phyloP scores from a whole-genome alignment of 768 basidiomycete genomes.

The Boletus sensibilis region DNA sequence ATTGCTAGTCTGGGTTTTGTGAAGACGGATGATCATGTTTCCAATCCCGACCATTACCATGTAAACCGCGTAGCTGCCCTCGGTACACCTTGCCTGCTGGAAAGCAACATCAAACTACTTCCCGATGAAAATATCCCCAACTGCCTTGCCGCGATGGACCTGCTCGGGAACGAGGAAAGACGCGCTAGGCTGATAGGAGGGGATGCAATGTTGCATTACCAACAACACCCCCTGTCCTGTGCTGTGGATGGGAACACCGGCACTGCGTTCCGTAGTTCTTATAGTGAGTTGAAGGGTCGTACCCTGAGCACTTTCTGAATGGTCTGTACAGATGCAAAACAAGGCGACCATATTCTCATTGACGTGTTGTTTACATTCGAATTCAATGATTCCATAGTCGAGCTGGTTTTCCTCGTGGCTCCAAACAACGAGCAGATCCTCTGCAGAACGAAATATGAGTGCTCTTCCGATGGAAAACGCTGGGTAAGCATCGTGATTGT shows the following conservation, averaged over 20 bases:
- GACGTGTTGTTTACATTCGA: constrained; percentile 36
- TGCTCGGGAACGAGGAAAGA: constrained; percentile 43
- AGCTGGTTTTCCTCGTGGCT: constrained; percentile 40
- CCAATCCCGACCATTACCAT: background rate
- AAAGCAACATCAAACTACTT: constrained; percentile 50
- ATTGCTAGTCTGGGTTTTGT: constrained; percentile 6
- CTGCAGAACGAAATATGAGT: constrained; percentile 26
- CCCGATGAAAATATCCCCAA: constrained; percentile 30
- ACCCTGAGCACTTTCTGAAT: constrained; percentile 17
- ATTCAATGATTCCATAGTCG: constrained; percentile 20
- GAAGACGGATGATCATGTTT: background rate
- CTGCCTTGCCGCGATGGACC: constrained; percentile 32
- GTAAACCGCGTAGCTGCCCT: constrained; percentile 41
- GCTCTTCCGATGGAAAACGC: constrained; percentile 28
- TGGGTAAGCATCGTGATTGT: constrained; percentile 32
- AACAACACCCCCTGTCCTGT: constrained; percentile 46
- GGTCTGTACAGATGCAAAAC: constrained; percentile 17
- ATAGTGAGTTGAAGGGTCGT: constrained; percentile 37
- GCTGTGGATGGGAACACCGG: constrained; percentile 54
- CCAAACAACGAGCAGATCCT: constrained; percentile 33
- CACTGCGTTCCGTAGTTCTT: constrained; percentile 51
- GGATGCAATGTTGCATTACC: constrained; percentile 37
- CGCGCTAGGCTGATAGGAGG: constrained; percentile 37
- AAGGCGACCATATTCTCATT: constrained; percentile 40
- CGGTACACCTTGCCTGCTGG: constrained; percentile 46